Evolutionary conservation across 768 basidiomycete species (phyloP).

Genomic region (Hemileccinum impolitum): DNA sequence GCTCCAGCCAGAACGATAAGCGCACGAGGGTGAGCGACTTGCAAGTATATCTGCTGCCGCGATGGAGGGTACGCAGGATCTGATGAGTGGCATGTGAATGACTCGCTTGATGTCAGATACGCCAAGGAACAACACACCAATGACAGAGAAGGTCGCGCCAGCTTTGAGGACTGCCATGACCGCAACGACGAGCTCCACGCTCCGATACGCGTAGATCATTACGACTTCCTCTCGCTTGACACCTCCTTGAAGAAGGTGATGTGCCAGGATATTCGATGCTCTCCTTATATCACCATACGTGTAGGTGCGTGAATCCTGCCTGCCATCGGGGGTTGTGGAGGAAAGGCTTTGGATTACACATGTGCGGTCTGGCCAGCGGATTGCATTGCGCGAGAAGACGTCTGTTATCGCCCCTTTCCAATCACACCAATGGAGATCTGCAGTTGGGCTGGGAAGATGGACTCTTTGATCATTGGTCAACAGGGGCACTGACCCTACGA

Average conservation of each 20-base stretch:
- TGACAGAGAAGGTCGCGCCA: constrained; percentile 95
- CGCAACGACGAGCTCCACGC: constrained; percentile 94
- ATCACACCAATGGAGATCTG: constrained; percentile 93
- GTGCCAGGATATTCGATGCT: constrained; percentile 87
- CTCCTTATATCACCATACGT: constrained; percentile 79
- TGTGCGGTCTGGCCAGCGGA: constrained; percentile 69
- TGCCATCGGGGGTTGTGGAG: constrained; percentile 30
- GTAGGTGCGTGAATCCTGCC: constrained; percentile 57
- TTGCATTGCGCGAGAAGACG: constrained; percentile 88
- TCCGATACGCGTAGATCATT: constrained; percentile 95
- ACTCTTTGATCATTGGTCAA: constrained; percentile 67
- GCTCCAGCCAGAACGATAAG: constrained; percentile 90
- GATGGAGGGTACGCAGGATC: constrained; percentile 97
- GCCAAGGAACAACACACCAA: constrained; percentile 54
- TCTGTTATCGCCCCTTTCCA: constrained; percentile 98
- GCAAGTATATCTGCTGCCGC: constrained; percentile 88
- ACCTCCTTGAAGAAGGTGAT: constrained; percentile 82
- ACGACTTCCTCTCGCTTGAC: constrained; percentile 93
- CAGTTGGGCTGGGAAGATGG: constrained; percentile 77
- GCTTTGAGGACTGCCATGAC: constrained; percentile 96
- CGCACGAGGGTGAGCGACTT: constrained; percentile 89
- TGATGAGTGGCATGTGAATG: constrained; percentile 27
- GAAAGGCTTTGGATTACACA: constrained; percentile 85
- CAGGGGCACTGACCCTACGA: constrained; percentile 78
- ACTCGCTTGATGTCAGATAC: background rate